Conservation (phyloP, 371 early-diverging fungal species). For the Quaeritorhiza haematococci region DNA sequence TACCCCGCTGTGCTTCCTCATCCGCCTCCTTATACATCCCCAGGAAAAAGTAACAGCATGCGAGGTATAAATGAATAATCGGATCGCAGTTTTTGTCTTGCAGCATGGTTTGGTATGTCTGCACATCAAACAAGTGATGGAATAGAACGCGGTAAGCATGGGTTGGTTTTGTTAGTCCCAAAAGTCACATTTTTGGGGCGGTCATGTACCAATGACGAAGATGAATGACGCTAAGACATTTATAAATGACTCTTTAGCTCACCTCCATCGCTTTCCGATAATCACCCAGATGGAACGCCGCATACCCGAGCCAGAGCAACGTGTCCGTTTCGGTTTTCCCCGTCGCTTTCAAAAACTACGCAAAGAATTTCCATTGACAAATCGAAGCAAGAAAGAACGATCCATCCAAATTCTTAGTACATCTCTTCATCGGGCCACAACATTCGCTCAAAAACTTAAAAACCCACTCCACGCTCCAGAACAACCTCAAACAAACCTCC, state of each 20-base stretch:
- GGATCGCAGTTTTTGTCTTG: constrained; percentile 33
- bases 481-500: constrained; percentile 29
- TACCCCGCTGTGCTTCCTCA: constrained; percentile 44
- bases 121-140: constrained; percentile 3
- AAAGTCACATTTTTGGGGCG: not conserved
- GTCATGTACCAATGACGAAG: not conserved
- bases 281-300: constrained; percentile 47
- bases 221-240: not conserved
- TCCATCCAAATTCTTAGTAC: too few species aligned
- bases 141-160: not conserved
- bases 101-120: constrained; percentile 34
- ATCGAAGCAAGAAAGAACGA: too few species aligned
- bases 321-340: constrained; percentile 33
- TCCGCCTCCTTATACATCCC: constrained; percentile 54
- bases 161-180: not conserved
- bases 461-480: not conserved
- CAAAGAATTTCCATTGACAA: not conserved
- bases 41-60: constrained; percentile 46
- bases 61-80: constrained; percentile 40
- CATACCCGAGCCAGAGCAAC: constrained; percentile 45
- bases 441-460: too few species aligned
- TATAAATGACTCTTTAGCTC: not conserved
- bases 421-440: too few species aligned
- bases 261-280: constrained; percentile 47
- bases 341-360: constrained; percentile 37